Conservation (phyloP, 2,329 filamentous ascomycete genomes). For the Juglanconis oblonga region DNA sequence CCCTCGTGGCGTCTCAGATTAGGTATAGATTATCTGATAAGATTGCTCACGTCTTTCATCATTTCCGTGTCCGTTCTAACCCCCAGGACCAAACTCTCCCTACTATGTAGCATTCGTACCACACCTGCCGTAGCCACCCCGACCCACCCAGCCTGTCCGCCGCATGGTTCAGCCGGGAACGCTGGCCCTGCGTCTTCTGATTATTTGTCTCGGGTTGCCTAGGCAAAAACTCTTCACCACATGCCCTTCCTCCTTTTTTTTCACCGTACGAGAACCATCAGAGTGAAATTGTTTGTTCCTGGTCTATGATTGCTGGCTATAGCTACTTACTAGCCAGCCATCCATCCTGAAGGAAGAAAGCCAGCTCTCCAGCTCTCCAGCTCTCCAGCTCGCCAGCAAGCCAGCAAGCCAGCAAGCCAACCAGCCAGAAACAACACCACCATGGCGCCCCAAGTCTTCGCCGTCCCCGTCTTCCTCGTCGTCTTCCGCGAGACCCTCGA, state of each 20-base stretch:
- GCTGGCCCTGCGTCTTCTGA: background rate
- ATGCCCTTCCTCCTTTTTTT: background rate
- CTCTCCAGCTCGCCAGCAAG: background rate
- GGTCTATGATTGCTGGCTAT: too few species aligned
- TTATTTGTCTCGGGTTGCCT: background rate
- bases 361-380: background rate
- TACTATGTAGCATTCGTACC: background rate
- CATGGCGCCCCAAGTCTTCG: slow-evolving; percentile 17
- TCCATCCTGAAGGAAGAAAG: background rate
- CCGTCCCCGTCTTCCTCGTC: slow-evolving; percentile 66
- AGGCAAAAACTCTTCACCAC: too few species aligned
- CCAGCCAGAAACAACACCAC: background rate
- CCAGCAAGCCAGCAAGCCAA: background rate
- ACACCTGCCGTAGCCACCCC: too few species aligned
- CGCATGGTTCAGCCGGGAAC: too few species aligned
- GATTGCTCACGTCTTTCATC: slow-evolving; percentile 1
- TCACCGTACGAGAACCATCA: background rate
- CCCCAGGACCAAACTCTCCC: background rate
- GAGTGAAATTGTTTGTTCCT: too few species aligned
- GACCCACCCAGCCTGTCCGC: too few species aligned
- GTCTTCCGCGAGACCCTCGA: slow-evolving; percentile 80
- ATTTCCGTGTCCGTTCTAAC: background rate
- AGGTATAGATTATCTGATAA: slow-evolving; percentile 13
- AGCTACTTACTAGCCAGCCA: too few species aligned
- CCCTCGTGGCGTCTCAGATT: background rate